These are phyloP conservation scores for Paradendryphiella salina DNA, from an alignment of 2,329 filamentous ascomycete genomes.

Conservation along the genomic window DNA sequence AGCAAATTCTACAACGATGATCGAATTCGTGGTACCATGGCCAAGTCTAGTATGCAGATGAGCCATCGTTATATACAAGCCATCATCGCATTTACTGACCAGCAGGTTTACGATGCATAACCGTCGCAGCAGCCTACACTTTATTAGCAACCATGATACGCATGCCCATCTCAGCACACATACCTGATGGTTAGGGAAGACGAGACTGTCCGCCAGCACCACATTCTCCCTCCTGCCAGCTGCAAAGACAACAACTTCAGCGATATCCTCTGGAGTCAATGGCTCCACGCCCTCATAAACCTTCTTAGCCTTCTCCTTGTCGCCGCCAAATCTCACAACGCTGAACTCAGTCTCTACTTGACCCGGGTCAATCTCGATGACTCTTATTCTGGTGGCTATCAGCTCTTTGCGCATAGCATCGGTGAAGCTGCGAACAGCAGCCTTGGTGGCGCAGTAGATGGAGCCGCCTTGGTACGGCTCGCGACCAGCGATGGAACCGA, in stretches of 20 bases:
- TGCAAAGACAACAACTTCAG: constrained; percentile 85
- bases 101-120: constrained; percentile 42
- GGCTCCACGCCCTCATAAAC: constrained; percentile 76
- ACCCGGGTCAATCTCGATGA: constrained; percentile 88
- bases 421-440: constrained; percentile 82
- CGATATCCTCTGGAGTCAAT: constrained; percentile 86
- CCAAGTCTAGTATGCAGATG: background rate
- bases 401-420: constrained; percentile 82
- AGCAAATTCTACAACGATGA: background rate
- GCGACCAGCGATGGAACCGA: constrained; percentile 88
- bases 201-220: constrained; percentile 81
- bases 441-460: constrained; percentile 94
- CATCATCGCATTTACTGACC: constrained; percentile 15
- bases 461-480: constrained; percentile 82
- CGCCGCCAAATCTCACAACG: constrained; percentile 82
- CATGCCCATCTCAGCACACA: constrained; percentile 30
- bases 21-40: background rate
- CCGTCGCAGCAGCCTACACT: constrained; percentile 41
- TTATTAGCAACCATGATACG: constrained; percentile 16
- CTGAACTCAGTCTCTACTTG: constrained; percentile 96
- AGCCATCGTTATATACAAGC: constrained; percentile 3
- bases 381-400: constrained; percentile 74
- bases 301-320: constrained; percentile 85
- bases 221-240: constrained; percentile 86
- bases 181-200: constrained; percentile 91